A percentile compares a stretch with the other conserved stretches of the same genome.
Evolutionary conservation across 768 basidiomycete species (phyloP).

Genomic region (Podaxis sp.): DNA sequence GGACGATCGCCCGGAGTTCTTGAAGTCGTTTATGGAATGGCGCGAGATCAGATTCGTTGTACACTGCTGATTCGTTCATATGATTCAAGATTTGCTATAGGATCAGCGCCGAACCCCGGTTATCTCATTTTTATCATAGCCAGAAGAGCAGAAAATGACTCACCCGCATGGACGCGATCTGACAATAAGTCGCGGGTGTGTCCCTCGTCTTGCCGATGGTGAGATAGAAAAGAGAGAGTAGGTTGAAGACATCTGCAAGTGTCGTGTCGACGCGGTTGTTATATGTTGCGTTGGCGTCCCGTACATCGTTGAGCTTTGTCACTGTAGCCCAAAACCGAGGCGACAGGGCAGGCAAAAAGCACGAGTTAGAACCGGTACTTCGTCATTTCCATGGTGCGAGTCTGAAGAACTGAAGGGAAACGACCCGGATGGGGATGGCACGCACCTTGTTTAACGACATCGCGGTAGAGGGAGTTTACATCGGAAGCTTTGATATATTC

Average conservation of each 20-base stretch:
- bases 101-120: slow-evolving; percentile 21
- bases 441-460: slow-evolving; percentile 90
- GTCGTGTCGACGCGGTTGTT: slow-evolving; percentile 94
- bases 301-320: slow-evolving; percentile 87
- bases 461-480: slow-evolving; percentile 90
- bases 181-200: slow-evolving; percentile 93
- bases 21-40: slow-evolving; percentile 83
- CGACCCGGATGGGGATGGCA: slow-evolving; percentile 5
- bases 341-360: slow-evolving; percentile 10
- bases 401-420: neutral
- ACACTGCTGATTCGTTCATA: slow-evolving; percentile 94
- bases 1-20: slow-evolving; percentile 84
- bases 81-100: slow-evolving; percentile 88
- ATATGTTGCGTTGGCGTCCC: slow-evolving; percentile 71
- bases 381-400: neutral
- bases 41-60: slow-evolving; percentile 86
- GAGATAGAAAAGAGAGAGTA: slow-evolving; percentile 95
- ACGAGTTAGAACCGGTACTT: slow-evolving; percentile 5
- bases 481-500: slow-evolving; percentile 93
- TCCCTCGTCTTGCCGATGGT: slow-evolving; percentile 96
- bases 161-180: slow-evolving; percentile 94
- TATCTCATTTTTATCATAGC: neutral
- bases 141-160: slow-evolving; percentile 36
- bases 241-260: slow-evolving; percentile 91
- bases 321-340: slow-evolving; percentile 43